These are phyloP conservation scores for Leccinum fallax DNA, from an alignment of 1,284 basidiomycete genomes.

Conservation along the genomic window DNA sequence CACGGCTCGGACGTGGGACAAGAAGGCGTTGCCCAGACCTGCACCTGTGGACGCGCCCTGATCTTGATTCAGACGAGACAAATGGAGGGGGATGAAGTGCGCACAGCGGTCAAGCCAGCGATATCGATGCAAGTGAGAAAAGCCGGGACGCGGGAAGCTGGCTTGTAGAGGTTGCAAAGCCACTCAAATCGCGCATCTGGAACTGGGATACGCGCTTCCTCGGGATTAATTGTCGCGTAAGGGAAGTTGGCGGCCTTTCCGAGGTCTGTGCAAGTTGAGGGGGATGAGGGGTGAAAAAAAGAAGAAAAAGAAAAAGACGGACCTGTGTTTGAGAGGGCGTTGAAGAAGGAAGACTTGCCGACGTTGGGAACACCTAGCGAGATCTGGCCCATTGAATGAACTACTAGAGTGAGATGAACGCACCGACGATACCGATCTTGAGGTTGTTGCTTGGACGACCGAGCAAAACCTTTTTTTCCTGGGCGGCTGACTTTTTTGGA, in stretches of 20 bases:
- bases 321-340: slow-evolving; percentile 92
- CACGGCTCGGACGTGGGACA: slow-evolving; percentile 97
- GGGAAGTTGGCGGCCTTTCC: slow-evolving; percentile 99
- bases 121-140: slow-evolving; percentile 99
- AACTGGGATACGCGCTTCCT: slow-evolving; percentile 95
- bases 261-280: slow-evolving; percentile 61
- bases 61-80: slow-evolving; percentile 20
- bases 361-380: slow-evolving; percentile 85
- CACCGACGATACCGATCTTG: slow-evolving; percentile 97
- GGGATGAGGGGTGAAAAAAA: background rate
- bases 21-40: slow-evolving; percentile 96
- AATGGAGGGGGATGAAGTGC: slow-evolving; percentile 28
- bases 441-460: slow-evolving; percentile 93
- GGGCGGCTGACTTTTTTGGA: slow-evolving; percentile 75
- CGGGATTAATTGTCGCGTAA: slow-evolving; percentile 94
- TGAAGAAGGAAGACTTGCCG: slow-evolving; percentile 95
- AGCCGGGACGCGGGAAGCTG: slow-evolving; percentile 85
- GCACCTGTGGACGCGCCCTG: slow-evolving; percentile 97
- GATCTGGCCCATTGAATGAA: slow-evolving; percentile 17
- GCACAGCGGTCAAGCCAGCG: slow-evolving; percentile 91
- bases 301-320: slow-evolving; percentile 16
- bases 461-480: slow-evolving; percentile 84
- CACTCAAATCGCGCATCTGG: slow-evolving; percentile 95
- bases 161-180: slow-evolving; percentile 93
- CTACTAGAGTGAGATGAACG: slow-evolving; percentile 32